A percentile compares a stretch with the other conserved stretches of the same genome.
phyloP scores from a whole-genome alignment of 495 filamentous ascomycete genomes.

The Penicillium malachiteum region DNA sequence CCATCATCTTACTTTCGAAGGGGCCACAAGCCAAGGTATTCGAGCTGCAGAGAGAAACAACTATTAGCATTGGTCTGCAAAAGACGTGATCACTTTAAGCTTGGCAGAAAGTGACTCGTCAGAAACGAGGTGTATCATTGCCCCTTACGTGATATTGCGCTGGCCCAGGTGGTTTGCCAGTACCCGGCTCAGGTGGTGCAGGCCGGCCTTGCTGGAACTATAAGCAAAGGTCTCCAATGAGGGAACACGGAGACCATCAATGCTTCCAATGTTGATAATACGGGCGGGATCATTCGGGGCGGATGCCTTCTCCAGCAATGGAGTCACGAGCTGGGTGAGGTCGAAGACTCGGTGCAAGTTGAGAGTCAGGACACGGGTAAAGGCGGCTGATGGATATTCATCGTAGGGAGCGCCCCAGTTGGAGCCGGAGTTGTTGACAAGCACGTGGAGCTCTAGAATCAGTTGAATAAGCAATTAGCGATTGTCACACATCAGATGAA shows the following conservation, averaged over 20 bases:
- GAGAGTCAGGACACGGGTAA: constrained; percentile 71
- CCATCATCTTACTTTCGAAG: constrained; percentile 85
- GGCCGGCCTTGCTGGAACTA: constrained; percentile 69
- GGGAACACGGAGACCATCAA: constrained; percentile 67
- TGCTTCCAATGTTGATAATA: constrained; percentile 73
- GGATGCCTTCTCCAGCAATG: constrained; percentile 61
- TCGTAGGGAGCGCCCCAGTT: constrained; percentile 69
- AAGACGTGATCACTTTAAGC: too few relatives aligned
- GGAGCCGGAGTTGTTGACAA: constrained; percentile 79
- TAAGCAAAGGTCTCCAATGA: constrained; percentile 76
- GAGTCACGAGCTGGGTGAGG: constrained; percentile 70
- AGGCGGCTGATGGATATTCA: constrained; percentile 66
- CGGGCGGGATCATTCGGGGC: constrained; percentile 53
- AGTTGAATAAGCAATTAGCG: constrained; percentile 7
- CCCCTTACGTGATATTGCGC: constrained; percentile 62
- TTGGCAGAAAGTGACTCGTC: too few relatives aligned
- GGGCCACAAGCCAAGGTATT: constrained; percentile 78
- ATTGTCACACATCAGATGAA: neutral
- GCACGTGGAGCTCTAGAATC: constrained; percentile 61
- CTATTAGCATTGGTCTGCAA: neutral
- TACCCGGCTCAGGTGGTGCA: constrained; percentile 71
- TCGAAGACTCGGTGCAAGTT: constrained; percentile 82
- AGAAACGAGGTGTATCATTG: neutral
- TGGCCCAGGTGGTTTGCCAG: constrained; percentile 69
- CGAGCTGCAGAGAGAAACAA: constrained; percentile 21